phyloP scores from a whole-genome alignment of 148 eudicot genomes.

The Silene conica region DNA sequence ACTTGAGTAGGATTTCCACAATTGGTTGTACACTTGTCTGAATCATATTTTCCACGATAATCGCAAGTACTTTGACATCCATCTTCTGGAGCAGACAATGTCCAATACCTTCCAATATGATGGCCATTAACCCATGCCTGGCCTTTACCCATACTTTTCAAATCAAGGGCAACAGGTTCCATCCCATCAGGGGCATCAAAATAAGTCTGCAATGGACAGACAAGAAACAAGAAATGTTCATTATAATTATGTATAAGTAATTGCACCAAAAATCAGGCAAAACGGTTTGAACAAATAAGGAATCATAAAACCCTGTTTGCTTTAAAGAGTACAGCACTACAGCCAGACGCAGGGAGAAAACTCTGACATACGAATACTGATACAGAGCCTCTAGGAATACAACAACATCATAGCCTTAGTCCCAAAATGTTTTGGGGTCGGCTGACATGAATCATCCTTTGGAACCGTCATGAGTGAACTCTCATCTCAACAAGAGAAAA shows the following conservation, averaged over 20 bases:
- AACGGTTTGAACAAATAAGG: too few relatives aligned
- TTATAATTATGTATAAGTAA: neutral
- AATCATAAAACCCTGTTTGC: neutral
- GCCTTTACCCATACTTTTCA: constrained; percentile 93
- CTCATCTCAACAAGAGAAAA: too few relatives aligned
- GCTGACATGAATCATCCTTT: too few relatives aligned
- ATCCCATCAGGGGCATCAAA: constrained; percentile 68
- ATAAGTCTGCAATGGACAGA: constrained; percentile 41
- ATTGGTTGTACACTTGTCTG: constrained; percentile 71
- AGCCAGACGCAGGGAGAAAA: neutral
- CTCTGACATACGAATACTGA: neutral
- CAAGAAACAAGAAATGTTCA: constrained; percentile 2
- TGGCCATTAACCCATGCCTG: constrained; percentile 97
- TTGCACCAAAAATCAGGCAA: neutral
- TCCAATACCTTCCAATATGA: constrained; percentile 95
- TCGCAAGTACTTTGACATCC: constrained; percentile 72
- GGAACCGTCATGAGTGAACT: too few relatives aligned
- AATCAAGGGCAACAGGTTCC: constrained; percentile 74
- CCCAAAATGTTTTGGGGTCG: too few relatives aligned
- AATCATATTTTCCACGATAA: constrained; percentile 74
- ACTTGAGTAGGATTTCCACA: constrained; percentile 92
- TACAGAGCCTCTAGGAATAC: too few relatives aligned
- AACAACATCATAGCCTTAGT: too few relatives aligned
- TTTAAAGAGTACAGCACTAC: constrained; percentile 3
- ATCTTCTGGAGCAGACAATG: constrained; percentile 50